Percentiles rank a stretch among this genome's conserved stretches.
These are phyloP conservation scores for Helminthosporium solani DNA, from an alignment of 2,329 filamentous ascomycete species.

Conservation along the genomic window DNA sequence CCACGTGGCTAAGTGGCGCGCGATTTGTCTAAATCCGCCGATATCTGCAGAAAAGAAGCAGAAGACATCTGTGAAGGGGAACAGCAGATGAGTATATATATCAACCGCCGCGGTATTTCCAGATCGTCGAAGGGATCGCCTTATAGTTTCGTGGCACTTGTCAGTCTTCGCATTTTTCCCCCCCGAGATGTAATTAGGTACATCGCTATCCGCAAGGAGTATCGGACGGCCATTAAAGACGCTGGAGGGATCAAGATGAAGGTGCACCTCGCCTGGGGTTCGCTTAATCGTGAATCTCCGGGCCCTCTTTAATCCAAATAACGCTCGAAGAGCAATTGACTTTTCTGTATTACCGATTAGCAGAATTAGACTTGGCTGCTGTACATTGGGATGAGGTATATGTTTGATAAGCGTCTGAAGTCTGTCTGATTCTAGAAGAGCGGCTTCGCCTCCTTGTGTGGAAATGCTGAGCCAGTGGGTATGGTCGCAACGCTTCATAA, in stretches of 20 bases:
- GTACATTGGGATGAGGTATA: conserved; percentile 1
- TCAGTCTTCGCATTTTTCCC: conserved; percentile 4
- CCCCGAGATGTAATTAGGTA: conserved; percentile 5
- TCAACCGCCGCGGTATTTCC: conserved; percentile 3
- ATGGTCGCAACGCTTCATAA: conserved; percentile 2
- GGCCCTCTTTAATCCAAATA: conserved; percentile 1
- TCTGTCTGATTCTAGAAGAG: conserved; percentile 2
- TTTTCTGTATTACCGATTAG: conserved; percentile 2
- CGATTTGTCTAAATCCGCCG: conserved; percentile 22
- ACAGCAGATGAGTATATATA: conserved; percentile 13
- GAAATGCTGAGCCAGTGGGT: conserved; percentile 1
- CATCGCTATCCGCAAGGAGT: conserved; percentile 3
- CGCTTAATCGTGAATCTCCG: conserved; percentile 4
- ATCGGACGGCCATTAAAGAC: conserved; percentile 2
- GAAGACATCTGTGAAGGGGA: conserved; percentile 26
- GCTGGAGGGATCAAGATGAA: conserved; percentile 2
- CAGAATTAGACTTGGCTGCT: conserved; percentile 1
- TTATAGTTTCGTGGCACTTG: conserved; percentile 5
- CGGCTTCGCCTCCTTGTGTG: neutral
- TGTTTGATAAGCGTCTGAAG: conserved; percentile 1
- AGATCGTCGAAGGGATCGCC: conserved; percentile 4
- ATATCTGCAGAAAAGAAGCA: conserved; percentile 31
- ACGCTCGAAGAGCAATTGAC: conserved; percentile 1
- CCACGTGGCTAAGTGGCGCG: conserved; percentile 14
- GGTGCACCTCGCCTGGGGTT: conserved; percentile 1